Evolutionary conservation across 2,329 filamentous ascomycete species (phyloP).

Genomic region (Penicillium polonicum): DNA sequence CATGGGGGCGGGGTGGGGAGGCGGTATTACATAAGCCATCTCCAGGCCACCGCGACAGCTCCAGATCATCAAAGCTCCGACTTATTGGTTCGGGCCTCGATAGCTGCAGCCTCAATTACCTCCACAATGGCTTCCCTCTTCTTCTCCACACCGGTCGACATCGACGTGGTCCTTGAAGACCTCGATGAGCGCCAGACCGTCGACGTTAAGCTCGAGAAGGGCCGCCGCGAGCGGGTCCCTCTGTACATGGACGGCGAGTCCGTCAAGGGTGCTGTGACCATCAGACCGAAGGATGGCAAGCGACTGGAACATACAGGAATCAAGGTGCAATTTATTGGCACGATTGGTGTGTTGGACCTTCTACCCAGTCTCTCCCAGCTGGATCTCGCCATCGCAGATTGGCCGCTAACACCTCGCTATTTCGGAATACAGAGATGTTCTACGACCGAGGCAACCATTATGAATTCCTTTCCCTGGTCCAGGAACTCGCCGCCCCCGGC

Average conservation of each 20-base stretch:
- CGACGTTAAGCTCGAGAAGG: constrained; percentile 98
- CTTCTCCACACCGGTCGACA: constrained; percentile 97
- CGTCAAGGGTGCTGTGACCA: constrained; percentile 92
- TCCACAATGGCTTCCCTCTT: constrained; percentile 89
- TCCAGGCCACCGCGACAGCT: constrained; percentile 24
- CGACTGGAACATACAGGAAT: constrained; percentile 96
- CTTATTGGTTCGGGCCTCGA: constrained; percentile 9
- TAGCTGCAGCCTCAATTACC: constrained; percentile 10
- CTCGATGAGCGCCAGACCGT: constrained; percentile 92
- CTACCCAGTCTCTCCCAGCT: neutral
- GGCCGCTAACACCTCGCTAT: neutral
- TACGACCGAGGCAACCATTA: constrained; percentile 99
- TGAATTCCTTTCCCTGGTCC: constrained; percentile 95
- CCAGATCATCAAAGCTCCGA: constrained; percentile 19
- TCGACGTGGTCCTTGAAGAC: constrained; percentile 96
- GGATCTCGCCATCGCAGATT: neutral
- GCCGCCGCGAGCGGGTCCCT: constrained; percentile 91
- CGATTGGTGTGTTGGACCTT: constrained; percentile 62
- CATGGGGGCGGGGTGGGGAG: constrained; percentile 1
- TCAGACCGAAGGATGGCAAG: constrained; percentile 97
- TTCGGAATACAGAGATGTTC: constrained; percentile 78
- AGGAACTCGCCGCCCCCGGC: constrained; percentile 93
- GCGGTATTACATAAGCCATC: constrained; percentile 9
- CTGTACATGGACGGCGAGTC: constrained; percentile 98
- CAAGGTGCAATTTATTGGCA: constrained; percentile 99